Evolutionary conservation across 192 early-diverging fungal species (phyloP).

Genomic region (Linnemannia schmuckeri): DNA sequence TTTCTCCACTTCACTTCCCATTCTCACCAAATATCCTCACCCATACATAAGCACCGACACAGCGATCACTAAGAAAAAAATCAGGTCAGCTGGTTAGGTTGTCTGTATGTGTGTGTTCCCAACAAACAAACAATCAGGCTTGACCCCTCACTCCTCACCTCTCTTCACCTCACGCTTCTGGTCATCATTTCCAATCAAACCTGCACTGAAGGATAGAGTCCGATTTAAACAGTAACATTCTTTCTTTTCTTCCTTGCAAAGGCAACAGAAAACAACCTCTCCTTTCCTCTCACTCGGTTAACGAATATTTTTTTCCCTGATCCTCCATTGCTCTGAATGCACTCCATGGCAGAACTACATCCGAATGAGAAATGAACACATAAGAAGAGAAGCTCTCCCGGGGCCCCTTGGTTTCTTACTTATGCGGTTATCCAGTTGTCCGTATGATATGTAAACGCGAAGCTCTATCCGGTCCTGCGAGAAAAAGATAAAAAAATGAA

Average conservation of each 20-base stretch:
- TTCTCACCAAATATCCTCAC: not conserved
- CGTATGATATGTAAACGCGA: not conserved
- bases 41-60: not conserved
- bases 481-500: not conserved
- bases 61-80: not conserved
- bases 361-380: no score
- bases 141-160: not conserved
- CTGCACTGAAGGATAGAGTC: not conserved
- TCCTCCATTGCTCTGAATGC: no score
- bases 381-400: no score
- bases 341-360: no score
- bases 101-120: not conserved
- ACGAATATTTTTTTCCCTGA: no score
- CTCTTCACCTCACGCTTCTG: not conserved
- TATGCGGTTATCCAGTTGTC: not conserved
- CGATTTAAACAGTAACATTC: not conserved
- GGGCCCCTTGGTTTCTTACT: not conserved
- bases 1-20: not conserved
- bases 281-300: no score
- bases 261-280: no score
- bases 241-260: no score
- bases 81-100: not conserved
- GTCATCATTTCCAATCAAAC: not conserved
- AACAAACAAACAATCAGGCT: not conserved
- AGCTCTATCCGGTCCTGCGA: not conserved